Conservation (phyloP, 2,329 filamentous ascomycete genomes). For the Botrytis pseudocinerea region DNA sequence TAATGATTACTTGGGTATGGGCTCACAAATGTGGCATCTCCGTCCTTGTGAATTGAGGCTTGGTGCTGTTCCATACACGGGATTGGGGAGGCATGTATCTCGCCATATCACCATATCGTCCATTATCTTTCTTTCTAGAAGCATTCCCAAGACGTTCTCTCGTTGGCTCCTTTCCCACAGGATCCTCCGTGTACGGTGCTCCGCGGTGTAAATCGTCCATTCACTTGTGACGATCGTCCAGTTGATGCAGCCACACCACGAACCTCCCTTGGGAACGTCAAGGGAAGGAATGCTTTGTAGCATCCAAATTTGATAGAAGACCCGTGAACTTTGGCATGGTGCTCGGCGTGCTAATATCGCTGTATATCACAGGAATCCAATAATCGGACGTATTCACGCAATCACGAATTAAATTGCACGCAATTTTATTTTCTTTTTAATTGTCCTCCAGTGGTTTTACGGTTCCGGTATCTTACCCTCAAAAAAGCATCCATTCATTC, state of each 20-base stretch:
- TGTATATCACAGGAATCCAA: neutral
- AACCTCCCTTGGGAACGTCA: neutral
- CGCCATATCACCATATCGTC: neutral
- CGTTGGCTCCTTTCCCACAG: neutral
- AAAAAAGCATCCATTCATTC: neutral
- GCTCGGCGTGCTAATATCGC: neutral
- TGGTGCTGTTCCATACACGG: no score
- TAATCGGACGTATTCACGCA: no score
- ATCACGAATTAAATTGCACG: neutral
- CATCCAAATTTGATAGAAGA: neutral
- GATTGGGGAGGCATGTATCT: neutral
- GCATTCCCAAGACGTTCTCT: neutral
- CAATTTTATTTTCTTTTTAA: neutral
- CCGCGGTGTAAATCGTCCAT: neutral
- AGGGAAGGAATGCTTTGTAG: neutral
- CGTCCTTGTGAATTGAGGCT: neutral
- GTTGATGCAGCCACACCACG: neutral
- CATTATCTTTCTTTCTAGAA: neutral
- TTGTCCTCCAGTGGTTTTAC: neutral
- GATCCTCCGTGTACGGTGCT: neutral
- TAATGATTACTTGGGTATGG: neutral
- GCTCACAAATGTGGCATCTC: neutral
- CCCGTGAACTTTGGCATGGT: neutral
- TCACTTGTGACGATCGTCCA: neutral
- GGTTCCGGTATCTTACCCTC: neutral